phyloP scores from a whole-genome alignment of 2,329 filamentous ascomycete species.

The Ophiocordyceps camponoti-floridani region DNA sequence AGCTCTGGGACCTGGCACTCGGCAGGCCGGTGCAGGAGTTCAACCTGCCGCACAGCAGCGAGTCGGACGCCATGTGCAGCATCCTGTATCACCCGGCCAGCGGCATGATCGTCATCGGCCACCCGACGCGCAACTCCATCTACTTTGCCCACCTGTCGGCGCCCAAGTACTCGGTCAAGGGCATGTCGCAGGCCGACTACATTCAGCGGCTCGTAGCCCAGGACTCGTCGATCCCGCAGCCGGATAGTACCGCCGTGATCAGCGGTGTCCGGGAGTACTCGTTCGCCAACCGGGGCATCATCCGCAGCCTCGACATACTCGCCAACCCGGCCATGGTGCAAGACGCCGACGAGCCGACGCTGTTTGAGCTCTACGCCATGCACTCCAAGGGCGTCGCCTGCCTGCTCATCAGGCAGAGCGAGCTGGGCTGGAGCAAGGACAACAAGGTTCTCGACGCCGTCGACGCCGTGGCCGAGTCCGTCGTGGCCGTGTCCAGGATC shows the following conservation, averaged over 20 bases:
- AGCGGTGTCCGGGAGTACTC: constrained; percentile 94
- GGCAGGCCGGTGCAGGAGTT: constrained; percentile 94
- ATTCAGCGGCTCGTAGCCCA: constrained; percentile 60
- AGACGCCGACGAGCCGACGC: constrained; percentile 47
- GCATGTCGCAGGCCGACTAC: constrained; percentile 75
- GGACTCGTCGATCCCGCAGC: constrained; percentile 57
- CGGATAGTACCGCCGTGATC: constrained; percentile 91
- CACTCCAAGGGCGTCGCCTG: constrained; percentile 95
- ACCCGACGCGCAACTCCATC: constrained; percentile 91
- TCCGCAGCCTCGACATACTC: constrained; percentile 82
- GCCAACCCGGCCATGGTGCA: constrained; percentile 47
- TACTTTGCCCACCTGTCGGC: constrained; percentile 94
- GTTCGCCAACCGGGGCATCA: constrained; percentile 66
- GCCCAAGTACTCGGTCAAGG: constrained; percentile 72
- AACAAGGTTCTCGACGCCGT: constrained; percentile 71
- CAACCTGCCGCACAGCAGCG: constrained; percentile 87
- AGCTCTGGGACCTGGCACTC: constrained; percentile 93
- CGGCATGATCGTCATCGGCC: constrained; percentile 85
- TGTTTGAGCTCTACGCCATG: constrained; percentile 95
- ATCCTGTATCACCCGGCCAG: constrained; percentile 85
- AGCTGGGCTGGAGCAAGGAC: constrained; percentile 81
- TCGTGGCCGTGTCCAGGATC: constrained; percentile 60
- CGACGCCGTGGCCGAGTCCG: constrained; percentile 55
- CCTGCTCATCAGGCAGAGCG: constrained; percentile 66
- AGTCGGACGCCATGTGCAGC: constrained; percentile 95